Evolutionary conservation across 805 yeast species (phyloP).

Genomic region (Candida adriatica): DNA sequence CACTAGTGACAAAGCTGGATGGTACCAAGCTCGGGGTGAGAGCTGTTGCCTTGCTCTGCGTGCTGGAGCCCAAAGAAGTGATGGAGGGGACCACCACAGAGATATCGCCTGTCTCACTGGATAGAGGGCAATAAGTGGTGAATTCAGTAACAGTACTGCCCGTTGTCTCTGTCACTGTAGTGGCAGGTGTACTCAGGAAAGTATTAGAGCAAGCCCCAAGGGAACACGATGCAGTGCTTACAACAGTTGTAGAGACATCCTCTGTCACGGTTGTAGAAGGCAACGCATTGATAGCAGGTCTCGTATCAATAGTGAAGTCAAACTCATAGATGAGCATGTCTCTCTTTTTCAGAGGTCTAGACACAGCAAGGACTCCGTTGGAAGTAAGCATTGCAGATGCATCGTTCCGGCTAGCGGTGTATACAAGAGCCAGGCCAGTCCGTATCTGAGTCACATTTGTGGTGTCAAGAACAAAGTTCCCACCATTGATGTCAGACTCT

Average conservation of each 20-base stretch:
- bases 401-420: slow-evolving; percentile 5
- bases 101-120: background rate
- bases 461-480: slow-evolving; percentile 5
- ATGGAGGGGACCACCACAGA: background rate
- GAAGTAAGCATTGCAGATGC: slow-evolving; percentile 4
- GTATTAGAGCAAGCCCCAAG: slow-evolving; percentile 3
- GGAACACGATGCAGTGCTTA: slow-evolving; percentile 7
- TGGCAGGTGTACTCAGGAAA: slow-evolving; percentile 3
- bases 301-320: slow-evolving; percentile 6
- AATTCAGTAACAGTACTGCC: slow-evolving; percentile 6
- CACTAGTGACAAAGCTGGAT: no score
- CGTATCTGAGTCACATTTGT: background rate
- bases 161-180: slow-evolving; percentile 4
- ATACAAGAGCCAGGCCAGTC: slow-evolving; percentile 4
- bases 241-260: slow-evolving; percentile 12
- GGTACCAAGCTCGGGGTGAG: no score
- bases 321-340: slow-evolving; percentile 6
- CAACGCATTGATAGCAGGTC: background rate
- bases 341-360: slow-evolving; percentile 8
- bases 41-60: no score
- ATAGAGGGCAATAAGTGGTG: slow-evolving; percentile 9
- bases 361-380: slow-evolving; percentile 4
- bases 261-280: slow-evolving; percentile 1
- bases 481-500: slow-evolving; percentile 5
- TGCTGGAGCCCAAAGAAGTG: slow-evolving; percentile 1